Evolutionary conservation across 2,329 filamentous ascomycete species (phyloP), one percentile per base, ranked within the genome.

Genomic region (Phoma sp.): DNA sequence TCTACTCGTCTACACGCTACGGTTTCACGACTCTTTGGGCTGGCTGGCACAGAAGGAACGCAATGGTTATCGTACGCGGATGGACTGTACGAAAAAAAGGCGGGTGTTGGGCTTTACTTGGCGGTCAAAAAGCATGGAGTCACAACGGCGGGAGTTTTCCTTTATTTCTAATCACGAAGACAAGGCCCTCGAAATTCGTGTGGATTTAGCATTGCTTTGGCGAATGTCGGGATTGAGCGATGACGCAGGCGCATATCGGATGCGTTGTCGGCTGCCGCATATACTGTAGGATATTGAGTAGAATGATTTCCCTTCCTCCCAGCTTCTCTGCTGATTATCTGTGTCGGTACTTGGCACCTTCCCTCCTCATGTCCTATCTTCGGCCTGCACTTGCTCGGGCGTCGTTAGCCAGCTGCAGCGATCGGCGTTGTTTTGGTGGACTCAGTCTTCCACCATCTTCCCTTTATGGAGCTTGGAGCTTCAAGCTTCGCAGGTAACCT

Each of bases 31-130:
- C 40, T 59, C 55, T 54, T 61, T 61, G 57, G 65, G 63, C 65
- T 68, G 65, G 64, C 62, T 51, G 60, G 63, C 64, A 68, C 60
- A 61, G 37, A 61, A 59, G 58, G 65, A 62, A 57, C 55, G 41
- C 52, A 57, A 60, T 43, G 59, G 44, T 39, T 29, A 55, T 53
- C 51, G 61, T 58, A 57, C 43, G 50, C 48, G 49, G 50, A 43
- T 51, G 52, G 43, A 44, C 24, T 15, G 37, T 43, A 51, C 29
- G 36, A 35, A 55, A 53, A 51, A 54, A 51, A 43, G 51, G 43
- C 24, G 37, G 45, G 43, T 48, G 33, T 49, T 48, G 39, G 29
- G 58, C 49, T 67, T 68, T 56, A 67, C 55, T 60, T 48, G 59
- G 35, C 44, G 54, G 46, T 47, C 44, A 53, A 65, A 65, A 65